Evolutionary conservation across 768 basidiomycete genomes (phyloP).

Genomic region (Vararia minispora): DNA sequence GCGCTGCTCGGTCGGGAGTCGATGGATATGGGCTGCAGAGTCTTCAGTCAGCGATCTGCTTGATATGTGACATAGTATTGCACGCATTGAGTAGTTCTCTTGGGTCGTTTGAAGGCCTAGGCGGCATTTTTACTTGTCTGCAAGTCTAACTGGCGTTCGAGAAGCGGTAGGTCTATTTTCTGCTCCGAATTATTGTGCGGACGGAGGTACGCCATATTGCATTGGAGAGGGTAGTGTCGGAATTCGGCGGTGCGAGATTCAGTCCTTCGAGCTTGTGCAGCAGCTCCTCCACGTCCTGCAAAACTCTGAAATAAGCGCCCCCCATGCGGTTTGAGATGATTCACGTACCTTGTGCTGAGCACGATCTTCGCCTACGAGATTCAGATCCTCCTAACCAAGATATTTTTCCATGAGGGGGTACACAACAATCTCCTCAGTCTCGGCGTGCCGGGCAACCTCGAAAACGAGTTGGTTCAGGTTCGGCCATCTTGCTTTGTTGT

Average conservation of each 20-base stretch:
- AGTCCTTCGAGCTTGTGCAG: slow-evolving; percentile 38
- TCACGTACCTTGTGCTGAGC: slow-evolving; percentile 39
- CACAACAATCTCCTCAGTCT: slow-evolving; percentile 52
- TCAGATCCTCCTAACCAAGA: slow-evolving; percentile 37
- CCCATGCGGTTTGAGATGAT: neutral
- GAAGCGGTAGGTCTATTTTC: slow-evolving; percentile 39
- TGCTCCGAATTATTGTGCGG: slow-evolving; percentile 51
- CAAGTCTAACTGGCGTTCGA: slow-evolving; percentile 36
- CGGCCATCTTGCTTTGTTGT: slow-evolving; percentile 42
- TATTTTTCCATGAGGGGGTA: slow-evolving; percentile 52
- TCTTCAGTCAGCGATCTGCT: too few species aligned
- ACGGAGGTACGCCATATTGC: slow-evolving; percentile 38
- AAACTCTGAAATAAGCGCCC: neutral
- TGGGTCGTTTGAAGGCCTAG: slow-evolving; percentile 38
- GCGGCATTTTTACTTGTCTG: slow-evolving; percentile 36
- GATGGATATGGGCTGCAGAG: slow-evolving; percentile 34
- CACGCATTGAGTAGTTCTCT: slow-evolving; percentile 22
- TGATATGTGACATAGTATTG: too few species aligned
- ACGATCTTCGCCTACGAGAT: slow-evolving; percentile 44
- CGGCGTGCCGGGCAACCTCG: slow-evolving; percentile 52
- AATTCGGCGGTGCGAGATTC: slow-evolving; percentile 30
- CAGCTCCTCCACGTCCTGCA: slow-evolving; percentile 27
- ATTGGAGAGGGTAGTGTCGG: slow-evolving; percentile 28
- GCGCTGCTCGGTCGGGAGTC: slow-evolving; percentile 47
- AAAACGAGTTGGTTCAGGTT: slow-evolving; percentile 41